phyloP scores from a whole-genome alignment of 306 rosid genomes.

The Acmispon strigosus region DNA sequence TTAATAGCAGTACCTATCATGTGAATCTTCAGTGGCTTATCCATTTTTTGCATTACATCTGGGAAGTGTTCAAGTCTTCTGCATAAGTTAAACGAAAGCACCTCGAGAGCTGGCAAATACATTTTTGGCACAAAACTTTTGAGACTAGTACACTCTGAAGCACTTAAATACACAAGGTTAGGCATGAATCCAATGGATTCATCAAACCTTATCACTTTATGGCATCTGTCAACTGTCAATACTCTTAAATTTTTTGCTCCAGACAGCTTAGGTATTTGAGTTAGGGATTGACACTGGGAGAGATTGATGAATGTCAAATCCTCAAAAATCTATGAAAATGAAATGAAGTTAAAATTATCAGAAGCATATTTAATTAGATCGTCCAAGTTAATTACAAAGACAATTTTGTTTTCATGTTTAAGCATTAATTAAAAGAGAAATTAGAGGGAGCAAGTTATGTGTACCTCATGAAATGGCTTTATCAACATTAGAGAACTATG shows the following conservation, averaged over 20 bases:
- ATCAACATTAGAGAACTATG: neutral
- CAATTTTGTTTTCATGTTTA: neutral
- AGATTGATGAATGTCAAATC: slow-evolving; percentile 4
- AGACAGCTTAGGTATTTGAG: slow-evolving; percentile 11
- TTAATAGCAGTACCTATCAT: neutral
- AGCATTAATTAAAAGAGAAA: no score
- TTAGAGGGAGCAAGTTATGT: no score
- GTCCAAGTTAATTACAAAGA: neutral
- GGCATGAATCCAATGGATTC: slow-evolving; percentile 6
- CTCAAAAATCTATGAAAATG: neutral
- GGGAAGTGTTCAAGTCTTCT: neutral
- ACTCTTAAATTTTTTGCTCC: neutral
- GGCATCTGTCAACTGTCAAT: neutral
- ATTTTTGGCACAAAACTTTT: neutral
- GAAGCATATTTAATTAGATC: neutral
- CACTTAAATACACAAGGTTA: neutral
- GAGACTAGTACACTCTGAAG: neutral
- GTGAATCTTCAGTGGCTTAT: neutral
- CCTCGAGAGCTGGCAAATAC: neutral
- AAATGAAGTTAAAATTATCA: neutral
- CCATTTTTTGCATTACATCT: neutral
- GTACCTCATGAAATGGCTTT: neutral
- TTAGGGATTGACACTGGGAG: neutral
- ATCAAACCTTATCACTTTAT: neutral
- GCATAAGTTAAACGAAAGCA: neutral